Conservation (phyloP, 805 yeast species). For the Starmerella floris region DNA sequence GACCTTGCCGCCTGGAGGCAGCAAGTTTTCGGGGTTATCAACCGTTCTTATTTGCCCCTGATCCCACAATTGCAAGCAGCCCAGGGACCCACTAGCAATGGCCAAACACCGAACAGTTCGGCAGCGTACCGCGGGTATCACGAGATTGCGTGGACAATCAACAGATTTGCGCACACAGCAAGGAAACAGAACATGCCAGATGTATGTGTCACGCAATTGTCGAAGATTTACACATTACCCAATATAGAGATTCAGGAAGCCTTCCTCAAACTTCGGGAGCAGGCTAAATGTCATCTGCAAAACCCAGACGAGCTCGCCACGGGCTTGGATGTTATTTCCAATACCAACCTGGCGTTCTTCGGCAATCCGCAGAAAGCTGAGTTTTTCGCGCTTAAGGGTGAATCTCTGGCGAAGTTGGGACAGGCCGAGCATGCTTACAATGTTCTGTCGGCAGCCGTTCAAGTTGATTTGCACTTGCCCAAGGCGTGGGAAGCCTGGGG, state of each 20-base stretch:
- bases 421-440: slow-evolving; percentile 93
- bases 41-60: slow-evolving; percentile 84
- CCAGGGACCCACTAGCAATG: slow-evolving; percentile 21
- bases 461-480: slow-evolving; percentile 81
- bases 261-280: slow-evolving; percentile 85
- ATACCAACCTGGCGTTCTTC: slow-evolving; percentile 89
- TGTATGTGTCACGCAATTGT: slow-evolving; percentile 83
- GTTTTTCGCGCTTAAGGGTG: slow-evolving; percentile 92
- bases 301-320: slow-evolving; percentile 82
- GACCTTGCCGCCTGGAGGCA: slow-evolving; percentile 97
- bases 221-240: slow-evolving; percentile 88
- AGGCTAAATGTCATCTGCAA: slow-evolving; percentile 94
- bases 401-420: slow-evolving; percentile 84
- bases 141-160: slow-evolving; percentile 98
- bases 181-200: slow-evolving; percentile 94
- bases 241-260: slow-evolving; percentile 98
- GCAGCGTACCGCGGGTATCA: slow-evolving; percentile 96
- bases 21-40: slow-evolving; percentile 92
- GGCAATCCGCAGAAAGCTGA: slow-evolving; percentile 98
- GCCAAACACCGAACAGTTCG: slow-evolving; percentile 44
- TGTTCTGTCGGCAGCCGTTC: slow-evolving; percentile 96
- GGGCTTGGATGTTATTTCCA: slow-evolving; percentile 91
- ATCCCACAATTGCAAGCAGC: slow-evolving; percentile 69
- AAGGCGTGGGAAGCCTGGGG: slow-evolving; percentile 99
- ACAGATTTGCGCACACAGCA: slow-evolving; percentile 96